phyloP scores from a whole-genome alignment of 106 monocot species.

The Gastrodia elata region DNA sequence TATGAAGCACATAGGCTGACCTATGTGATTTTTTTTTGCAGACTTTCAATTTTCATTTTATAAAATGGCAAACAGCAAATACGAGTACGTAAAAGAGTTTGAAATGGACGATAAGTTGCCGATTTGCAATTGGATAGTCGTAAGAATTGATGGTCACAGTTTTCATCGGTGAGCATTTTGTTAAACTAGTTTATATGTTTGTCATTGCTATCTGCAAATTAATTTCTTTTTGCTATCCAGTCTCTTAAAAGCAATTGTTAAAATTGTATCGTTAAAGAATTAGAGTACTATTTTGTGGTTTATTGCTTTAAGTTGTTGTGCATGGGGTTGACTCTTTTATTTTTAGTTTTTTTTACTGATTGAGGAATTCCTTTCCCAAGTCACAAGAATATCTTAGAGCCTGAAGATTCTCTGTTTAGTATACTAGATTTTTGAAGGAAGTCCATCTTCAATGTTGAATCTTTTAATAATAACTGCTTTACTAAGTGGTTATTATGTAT shows the following conservation, averaged over 20 bases:
- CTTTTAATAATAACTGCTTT: not conserved
- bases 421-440: not conserved
- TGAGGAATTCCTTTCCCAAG: not conserved
- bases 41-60: not conserved
- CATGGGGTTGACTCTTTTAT: not conserved
- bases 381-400: not conserved
- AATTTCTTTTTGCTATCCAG: not conserved
- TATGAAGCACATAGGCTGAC: not conserved
- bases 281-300: not conserved
- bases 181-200: not conserved
- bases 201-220: not conserved
- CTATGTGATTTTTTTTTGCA: not conserved
- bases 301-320: not conserved
- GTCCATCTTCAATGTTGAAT: not conserved
- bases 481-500: not conserved
- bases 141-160: slow-evolving; percentile 58
- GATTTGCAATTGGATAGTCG: slow-evolving; percentile 54
- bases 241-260: not conserved
- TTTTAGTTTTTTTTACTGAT: not conserved
- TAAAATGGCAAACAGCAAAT: slow-evolving; percentile 69
- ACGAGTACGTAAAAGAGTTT: slow-evolving; percentile 70
- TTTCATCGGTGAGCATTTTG: slow-evolving; percentile 46
- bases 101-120: slow-evolving; percentile 44
- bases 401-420: not conserved
- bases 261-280: not conserved